phyloP scores from a whole-genome alignment of 169 alveolate species.

The Blepharisma undulans region DNA sequence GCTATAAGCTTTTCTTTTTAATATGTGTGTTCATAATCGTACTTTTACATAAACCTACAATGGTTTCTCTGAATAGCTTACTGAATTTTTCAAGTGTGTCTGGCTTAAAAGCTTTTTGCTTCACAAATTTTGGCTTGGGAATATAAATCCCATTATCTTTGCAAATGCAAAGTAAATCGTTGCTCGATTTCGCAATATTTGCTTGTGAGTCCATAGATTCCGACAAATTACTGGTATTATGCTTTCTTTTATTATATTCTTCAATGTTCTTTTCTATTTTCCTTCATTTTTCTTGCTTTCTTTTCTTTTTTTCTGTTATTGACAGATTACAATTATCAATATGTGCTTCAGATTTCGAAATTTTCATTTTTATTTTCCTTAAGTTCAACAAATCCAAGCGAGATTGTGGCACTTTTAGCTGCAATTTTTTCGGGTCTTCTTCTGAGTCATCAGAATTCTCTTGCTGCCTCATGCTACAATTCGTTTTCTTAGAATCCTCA shows the following conservation, averaged over 20 bases:
- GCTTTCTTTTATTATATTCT: neutral
- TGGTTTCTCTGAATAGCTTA: neutral
- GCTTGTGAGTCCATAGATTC: neutral
- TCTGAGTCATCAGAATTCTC: neutral
- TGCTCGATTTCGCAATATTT: neutral
- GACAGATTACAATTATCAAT: neutral
- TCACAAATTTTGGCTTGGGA: neutral
- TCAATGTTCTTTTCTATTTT: neutral
- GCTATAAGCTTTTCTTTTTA: neutral
- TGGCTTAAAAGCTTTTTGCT: neutral
- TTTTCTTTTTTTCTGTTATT: neutral
- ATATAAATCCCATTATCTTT: neutral
- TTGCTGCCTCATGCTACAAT: neutral
- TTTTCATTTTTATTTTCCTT: neutral
- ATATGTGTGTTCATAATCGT: neutral
- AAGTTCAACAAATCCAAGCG: neutral
- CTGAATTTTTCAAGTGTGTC: neutral
- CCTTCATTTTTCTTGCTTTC: neutral
- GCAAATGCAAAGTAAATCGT: neutral
- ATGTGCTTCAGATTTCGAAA: neutral
- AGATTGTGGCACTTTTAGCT: neutral
- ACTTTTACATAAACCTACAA: neutral
- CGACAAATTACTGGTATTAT: neutral
- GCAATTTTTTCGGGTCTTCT: neutral
- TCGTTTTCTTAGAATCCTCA: neutral